A percentile compares a stretch with the other conserved stretches of the same genome.
Evolutionary conservation across 495 filamentous ascomycete genomes (phyloP).

Genomic region (Penicillium pulvis): DNA sequence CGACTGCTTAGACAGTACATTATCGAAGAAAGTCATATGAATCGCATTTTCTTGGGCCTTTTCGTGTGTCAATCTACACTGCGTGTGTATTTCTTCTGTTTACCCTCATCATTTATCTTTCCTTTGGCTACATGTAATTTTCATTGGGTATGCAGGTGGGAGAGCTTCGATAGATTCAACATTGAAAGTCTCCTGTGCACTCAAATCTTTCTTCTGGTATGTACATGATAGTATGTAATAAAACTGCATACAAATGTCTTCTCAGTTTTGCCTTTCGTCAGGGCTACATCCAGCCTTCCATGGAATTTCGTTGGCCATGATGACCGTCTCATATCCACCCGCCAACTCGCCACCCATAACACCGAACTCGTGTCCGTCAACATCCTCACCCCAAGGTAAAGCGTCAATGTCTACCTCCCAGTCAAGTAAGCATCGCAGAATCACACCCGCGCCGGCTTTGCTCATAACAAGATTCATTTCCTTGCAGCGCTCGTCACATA

Average conservation of each 20-base stretch:
- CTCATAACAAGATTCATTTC: conserved; percentile 92
- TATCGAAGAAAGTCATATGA: conserved; percentile 5
- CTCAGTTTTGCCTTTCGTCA: conserved; percentile 19
- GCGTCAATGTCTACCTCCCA: conserved; percentile 72
- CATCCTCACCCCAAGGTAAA: conserved; percentile 78
- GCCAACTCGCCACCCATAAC: conserved; percentile 51
- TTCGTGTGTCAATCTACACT: not conserved
- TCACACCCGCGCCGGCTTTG: conserved; percentile 81
- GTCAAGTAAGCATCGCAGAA: conserved; percentile 73
- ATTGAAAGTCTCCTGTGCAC: not conserved
- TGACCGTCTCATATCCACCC: conserved; percentile 82
- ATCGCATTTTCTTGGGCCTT: not conserved
- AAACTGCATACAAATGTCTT: conserved; percentile 4
- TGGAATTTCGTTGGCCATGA: conserved; percentile 67
- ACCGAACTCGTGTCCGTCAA: conserved; percentile 25
- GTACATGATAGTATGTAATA: not conserved
- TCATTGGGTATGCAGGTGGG: too few relatives aligned
- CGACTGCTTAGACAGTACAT: conserved; percentile 17
- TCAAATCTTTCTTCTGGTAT: not conserved
- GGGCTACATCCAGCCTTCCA: conserved; percentile 39
- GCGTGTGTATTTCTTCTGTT: not conserved
- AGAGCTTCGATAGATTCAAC: not conserved
- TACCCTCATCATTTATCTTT: not conserved
- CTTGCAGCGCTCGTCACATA: conserved; percentile 81
- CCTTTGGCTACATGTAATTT: too few relatives aligned